Evolutionary conservation across 768 basidiomycete species (phyloP).

Genomic region (Collybia nuda): DNA sequence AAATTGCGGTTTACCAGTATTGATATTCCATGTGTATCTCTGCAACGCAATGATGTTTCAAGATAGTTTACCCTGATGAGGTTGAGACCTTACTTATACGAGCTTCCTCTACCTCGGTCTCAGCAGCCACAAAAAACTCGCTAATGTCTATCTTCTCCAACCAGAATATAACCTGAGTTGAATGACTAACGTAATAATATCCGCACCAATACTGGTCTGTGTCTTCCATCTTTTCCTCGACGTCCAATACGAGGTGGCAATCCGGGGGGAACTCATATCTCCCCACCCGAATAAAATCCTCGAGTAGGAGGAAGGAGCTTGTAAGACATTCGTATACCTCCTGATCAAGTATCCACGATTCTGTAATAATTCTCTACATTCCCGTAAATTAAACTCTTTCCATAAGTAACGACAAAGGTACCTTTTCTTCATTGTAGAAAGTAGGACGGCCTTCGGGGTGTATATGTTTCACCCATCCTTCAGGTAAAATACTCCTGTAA

Average conservation of each 20-base stretch:
- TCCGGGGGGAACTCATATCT: slow-evolving; percentile 16
- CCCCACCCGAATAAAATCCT: slow-evolving; percentile 14
- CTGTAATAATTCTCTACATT: slow-evolving; percentile 38
- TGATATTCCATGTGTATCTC: slow-evolving; percentile 32
- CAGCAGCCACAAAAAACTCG: slow-evolving; percentile 14
- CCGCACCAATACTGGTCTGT: slow-evolving; percentile 22
- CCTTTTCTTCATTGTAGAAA: slow-evolving; percentile 29
- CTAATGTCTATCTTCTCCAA: slow-evolving; percentile 31
- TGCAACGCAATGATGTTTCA: slow-evolving; percentile 6
- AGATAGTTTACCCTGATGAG: not conserved
- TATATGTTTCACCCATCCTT: slow-evolving; percentile 23
- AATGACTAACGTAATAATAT: slow-evolving; percentile 45
- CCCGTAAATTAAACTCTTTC: not conserved
- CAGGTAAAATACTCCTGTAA: slow-evolving; percentile 4
- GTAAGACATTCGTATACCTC: slow-evolving; percentile 21
- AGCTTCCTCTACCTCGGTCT: slow-evolving; percentile 21
- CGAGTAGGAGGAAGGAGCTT: not conserved
- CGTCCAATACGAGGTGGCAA: slow-evolving; percentile 32
- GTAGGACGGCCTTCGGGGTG: slow-evolving; percentile 32
- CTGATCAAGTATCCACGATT: slow-evolving; percentile 33
- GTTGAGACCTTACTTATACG: slow-evolving; percentile 25
- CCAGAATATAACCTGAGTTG: slow-evolving; percentile 40
- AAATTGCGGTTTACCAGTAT: slow-evolving; percentile 28
- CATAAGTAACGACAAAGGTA: slow-evolving; percentile 4
- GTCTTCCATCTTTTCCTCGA: slow-evolving; percentile 4